Base-by-base conservation (phyloP, 495 filamentous ascomycete species). In the Talaromyces trachyspermus region DNA sequence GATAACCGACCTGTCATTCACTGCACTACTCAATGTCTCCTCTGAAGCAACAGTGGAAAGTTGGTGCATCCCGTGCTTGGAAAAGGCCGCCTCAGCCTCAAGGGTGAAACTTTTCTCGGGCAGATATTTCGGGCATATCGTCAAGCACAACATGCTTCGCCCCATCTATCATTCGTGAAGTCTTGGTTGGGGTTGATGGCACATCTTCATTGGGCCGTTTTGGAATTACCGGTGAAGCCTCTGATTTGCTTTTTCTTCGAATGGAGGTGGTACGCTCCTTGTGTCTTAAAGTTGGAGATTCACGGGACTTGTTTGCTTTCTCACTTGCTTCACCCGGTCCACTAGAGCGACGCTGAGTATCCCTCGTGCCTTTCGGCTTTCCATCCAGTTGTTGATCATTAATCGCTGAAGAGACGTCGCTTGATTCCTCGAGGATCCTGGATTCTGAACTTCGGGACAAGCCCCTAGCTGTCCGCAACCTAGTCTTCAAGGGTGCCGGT, bases 11-110 rank as follows among this genome's bases (percentile, higher is more conserved):
- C 48, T 36, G 42, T 81, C 74, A 5, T 58, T 42, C 23, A 42
- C 66, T 30, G 58, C 49, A 17, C 70, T 71, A 46, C 66, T 78
- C 54, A 79, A 70, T 2, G 79, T 79, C 49, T 84, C 82, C 8
- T 72, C 65, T 46, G 85, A 86, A 7, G 75, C 69, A 44, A 88
- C 88, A 0, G 85, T 88, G n/a, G 86, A 87, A 20, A 89, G 64
- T 49, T 78, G 75, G 54, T 86, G 78, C n/a, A 66, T 54, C 81
- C 81, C 12, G 76, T 85, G 12, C 70, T 80, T 1, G 85, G 83
- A 48, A 78, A 76, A 19, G 75, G 77, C 36, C 70, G 70, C 57
- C 71, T 78, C 18, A 51, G 60, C 22, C 58, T 59, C 19, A 70
- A 8, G 65, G 65, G 6, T 66, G 63, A 43, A 65, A 63, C 5